Evolutionary conservation across 768 basidiomycete genomes (phyloP), one percentile per base, ranked within the genome.

Genomic region (Fibroporia radiculosa): DNA sequence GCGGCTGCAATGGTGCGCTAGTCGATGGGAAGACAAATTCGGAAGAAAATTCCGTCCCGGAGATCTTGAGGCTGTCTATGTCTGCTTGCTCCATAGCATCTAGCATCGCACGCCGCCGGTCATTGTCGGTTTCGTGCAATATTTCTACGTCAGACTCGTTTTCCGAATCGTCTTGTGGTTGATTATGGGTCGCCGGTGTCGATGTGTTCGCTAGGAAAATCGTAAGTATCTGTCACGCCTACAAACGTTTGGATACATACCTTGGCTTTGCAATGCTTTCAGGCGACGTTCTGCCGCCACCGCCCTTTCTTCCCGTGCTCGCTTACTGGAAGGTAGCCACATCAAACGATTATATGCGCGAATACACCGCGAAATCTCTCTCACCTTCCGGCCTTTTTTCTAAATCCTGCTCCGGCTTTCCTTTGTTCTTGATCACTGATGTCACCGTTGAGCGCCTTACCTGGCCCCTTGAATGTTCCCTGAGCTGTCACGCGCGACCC

Each of bases 271-370:
- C 36, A 80, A 55, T 7, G 70, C 67, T 39, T 62, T 62, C 11
- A 85, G 41, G 26, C 89, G 72, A 18, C 66, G 69, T 62, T 91
- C 84, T 6, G 75, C 77, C n/a, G 87, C 88, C 27, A 78, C 51
- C 1, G 85, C 87, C 45, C 87, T 73, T 57, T 87, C 84, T 52
- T 87, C 86, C 47, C 87, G 67, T 12, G 86, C 88, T 25, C 82
- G 73, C 59, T 87, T 87, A 59, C 88, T 92, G 56, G n/a, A 6
- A 8, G 8, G 19, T 13, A 14, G 18, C 18, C 10, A 25, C 19
- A 19, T 12, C n/a, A 24, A 41, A 29, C 27, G 7, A 16, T n/a
- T 12, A 29, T 20, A 11, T 13, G 22, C 10, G 20, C 20, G 20
- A 34, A 39, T 22, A 50, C 23, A 18, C 29, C 3, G 6, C 25